Evolutionary conservation across 257 asterid species (phyloP), one percentile per base, ranked within the genome.

Genomic region (Thymus quinquecostatus): DNA sequence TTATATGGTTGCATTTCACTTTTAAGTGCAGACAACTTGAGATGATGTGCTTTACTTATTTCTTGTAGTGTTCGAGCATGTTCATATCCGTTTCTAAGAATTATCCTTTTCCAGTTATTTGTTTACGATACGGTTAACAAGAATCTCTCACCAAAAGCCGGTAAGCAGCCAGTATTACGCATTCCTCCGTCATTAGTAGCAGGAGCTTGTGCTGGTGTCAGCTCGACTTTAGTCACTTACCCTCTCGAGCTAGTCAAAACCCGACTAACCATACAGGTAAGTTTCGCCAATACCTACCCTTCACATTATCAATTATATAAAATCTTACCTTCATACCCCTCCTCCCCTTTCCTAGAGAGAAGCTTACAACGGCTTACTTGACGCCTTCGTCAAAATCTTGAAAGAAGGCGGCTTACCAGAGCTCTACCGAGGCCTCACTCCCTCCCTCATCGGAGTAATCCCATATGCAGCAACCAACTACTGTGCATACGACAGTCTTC

Each of bases 171-270:
- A 69, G 91, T 83, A 84, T 44, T 94, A 47, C 91, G 83, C 10
- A 54, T 91, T 40, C 97, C 97, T 45, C 90, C 99, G 53, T 92
- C 99, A 43, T 68, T 91, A 60, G 65, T 94, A 59, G 99, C 97
- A 0, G 99, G 99, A 56, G 97, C 99, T 51, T 89, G 96, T 74
- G 99, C 97, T 47, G 99, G 99, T 70, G 95, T 94, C 78, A 84
- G 89, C 86, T 94, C 99, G 43, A 94, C 99, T 12, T 62, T 94
- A 80, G 70, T 89, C 75, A 94, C 97, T 48, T 94, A 94, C 76
- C 99, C 97, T 32, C 97, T 94, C 5, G 99, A 94, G 88, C 71
- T 94, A 76, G 85, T 94, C 77, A 91, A 94, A 84, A 94, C 99
- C 69, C 95, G 97, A 60, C 68, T 94, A 21, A 94, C 99, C 41